A percentile compares a stretch with the other conserved stretches of the same genome.
Evolutionary conservation across 176 grass and related monocot genomes (phyloP).

Genomic region (Oryza meyeriana): DNA sequence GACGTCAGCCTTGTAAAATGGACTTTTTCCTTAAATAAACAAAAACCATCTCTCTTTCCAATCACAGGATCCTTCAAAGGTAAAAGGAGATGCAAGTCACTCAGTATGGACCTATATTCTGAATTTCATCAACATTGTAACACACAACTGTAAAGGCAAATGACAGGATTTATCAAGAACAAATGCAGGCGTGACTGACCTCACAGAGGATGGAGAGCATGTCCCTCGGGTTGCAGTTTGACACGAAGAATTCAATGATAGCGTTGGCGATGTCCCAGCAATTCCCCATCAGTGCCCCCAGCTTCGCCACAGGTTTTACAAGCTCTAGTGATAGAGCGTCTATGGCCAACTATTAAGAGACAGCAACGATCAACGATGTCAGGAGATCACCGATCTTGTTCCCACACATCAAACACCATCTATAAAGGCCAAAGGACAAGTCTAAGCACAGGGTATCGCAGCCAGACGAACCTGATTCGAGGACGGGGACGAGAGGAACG

Average conservation of each 20-base stretch:
- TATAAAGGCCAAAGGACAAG: not conserved
- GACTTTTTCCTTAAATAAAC: not conserved
- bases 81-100: not conserved
- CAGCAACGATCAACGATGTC: not conserved
- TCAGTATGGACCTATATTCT: not conserved
- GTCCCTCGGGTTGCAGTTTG: slow-evolving; percentile 56
- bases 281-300: slow-evolving; percentile 30
- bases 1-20: not conserved
- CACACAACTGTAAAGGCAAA: not conserved
- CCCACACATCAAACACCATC: not conserved
- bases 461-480: slow-evolving; percentile 44
- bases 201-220: slow-evolving; percentile 71
- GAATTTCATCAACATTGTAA: not conserved
- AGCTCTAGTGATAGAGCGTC: slow-evolving; percentile 66
- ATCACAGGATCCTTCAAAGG: not conserved
- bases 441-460: not conserved
- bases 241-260: slow-evolving; percentile 44
- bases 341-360: slow-evolving; percentile 39
- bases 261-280: slow-evolving; percentile 24
- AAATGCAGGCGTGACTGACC: slow-evolving; percentile 29
- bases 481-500: slow-evolving; percentile 37
- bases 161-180: not conserved
- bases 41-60: not conserved
- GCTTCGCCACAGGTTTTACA: slow-evolving; percentile 49
- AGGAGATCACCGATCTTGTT: not conserved